Base-by-base conservation (phyloP, 441 rosid genomes). In the Euphorbia schlechtendalii region DNA sequence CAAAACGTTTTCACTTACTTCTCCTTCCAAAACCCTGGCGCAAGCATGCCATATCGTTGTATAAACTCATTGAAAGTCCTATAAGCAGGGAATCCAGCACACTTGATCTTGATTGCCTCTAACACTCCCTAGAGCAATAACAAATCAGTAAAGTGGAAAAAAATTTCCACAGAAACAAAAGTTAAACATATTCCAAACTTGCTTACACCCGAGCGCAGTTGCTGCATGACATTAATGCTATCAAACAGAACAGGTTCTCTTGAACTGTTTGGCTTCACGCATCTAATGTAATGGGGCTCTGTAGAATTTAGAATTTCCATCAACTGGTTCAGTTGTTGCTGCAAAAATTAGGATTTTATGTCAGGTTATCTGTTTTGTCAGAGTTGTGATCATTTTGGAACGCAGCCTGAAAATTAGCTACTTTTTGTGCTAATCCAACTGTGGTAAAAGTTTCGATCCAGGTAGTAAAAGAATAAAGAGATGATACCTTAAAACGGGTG, bases 261-360 rank as follows among this genome's bases (percentile, higher is more conserved):
- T 22, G 75, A 71, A 76, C 75, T 80, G 69, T 95, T 95, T 70
- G 97, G 98, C 86, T 95, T 95, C 67, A 95, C 87, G 71, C 99
- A 95, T 85, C 99, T 84, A 67, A 91, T 85, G 78, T 89, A 94
- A 80, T 89, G 89, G 49, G 98, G 99, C 66, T 89, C 89, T 14
- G 90, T 83, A 72, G 79, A 85, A 79, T 89, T 85, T 56, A 89
- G 82, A 59, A 71, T 87, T 59, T 89, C 96, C 97, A 89, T 89
- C 81, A 94, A 74, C 63, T 91, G 93, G 69, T 87, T 90, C 71
- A 91, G 72, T 82, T 92, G 93, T 71, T 83, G 77, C 96, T 92
- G 90, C 91, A 83, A 61, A 77, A 84, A 77, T 60, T 59, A 74
- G 54, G 64, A 66, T 62, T 74, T 57, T 59, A 57, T 60, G 66